Conservation (phyloP, 2,329 filamentous ascomycete species). For the Fusarium sp. region DNA sequence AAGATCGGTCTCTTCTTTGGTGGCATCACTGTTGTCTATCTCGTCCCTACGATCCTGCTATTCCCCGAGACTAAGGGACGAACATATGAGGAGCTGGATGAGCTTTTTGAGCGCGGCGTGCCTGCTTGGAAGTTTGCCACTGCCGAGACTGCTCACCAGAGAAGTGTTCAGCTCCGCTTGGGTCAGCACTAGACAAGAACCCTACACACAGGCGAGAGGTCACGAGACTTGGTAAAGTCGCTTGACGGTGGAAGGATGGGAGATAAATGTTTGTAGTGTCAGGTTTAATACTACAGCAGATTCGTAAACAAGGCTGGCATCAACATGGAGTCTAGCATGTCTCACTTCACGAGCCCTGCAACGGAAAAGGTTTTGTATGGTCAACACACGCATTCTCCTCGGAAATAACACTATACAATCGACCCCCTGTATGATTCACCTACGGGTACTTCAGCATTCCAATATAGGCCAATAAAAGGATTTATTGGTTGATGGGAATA, state of each 20-base stretch:
- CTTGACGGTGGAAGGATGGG: neutral
- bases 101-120: slow-evolving; percentile 32
- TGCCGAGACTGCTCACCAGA: slow-evolving; percentile 10
- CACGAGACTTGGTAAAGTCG: neutral
- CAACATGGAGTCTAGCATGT: neutral
- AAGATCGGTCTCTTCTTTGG: slow-evolving; percentile 30
- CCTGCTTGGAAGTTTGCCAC: slow-evolving; percentile 34
- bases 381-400: neutral
- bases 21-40: slow-evolving; percentile 26
- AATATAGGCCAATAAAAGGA: no score
- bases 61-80: slow-evolving; percentile 39
- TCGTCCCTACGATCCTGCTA: slow-evolving; percentile 16
- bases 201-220: neutral
- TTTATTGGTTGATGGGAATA: no score
- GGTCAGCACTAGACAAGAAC: neutral
- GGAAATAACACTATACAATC: no score
- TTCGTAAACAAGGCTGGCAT: neutral
- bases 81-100: slow-evolving; percentile 37
- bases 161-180: neutral
- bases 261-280: neutral
- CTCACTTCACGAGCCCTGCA: neutral
- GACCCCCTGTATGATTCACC: no score
- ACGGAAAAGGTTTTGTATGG: neutral
- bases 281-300: neutral
- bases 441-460: no score